A percentile compares a stretch with the other conserved stretches of the same genome.
phyloP scores from a whole-genome alignment of 176 grass and related monocot genomes.

The Areca catechu region DNA sequence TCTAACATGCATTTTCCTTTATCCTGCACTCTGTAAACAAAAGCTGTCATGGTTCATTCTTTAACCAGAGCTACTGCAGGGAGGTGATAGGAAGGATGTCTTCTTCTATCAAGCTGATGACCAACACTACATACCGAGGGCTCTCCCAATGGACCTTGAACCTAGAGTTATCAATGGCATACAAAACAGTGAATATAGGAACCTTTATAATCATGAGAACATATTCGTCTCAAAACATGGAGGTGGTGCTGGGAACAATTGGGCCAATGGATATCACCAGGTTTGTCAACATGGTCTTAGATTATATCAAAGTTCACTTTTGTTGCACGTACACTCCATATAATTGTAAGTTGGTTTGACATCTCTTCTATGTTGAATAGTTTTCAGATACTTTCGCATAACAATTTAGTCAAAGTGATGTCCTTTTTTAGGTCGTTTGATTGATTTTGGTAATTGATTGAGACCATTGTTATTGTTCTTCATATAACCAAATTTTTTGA shows the following conservation, averaged over 20 bases:
- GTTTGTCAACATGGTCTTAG: slow-evolving; percentile 16
- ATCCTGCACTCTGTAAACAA: too few species aligned
- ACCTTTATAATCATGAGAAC: slow-evolving; percentile 97
- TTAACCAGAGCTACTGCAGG: slow-evolving; percentile 30
- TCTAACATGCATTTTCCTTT: too few species aligned
- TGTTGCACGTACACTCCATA: too few species aligned
- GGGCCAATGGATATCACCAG: slow-evolving; percentile 98
- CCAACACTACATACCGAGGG: slow-evolving; percentile 92
- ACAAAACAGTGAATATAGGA: slow-evolving; percentile 88
- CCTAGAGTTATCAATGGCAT: slow-evolving; percentile 98
- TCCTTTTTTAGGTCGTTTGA: too few species aligned
- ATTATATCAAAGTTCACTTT: background rate
- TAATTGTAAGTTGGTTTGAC: too few species aligned
- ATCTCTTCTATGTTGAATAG: too few species aligned
- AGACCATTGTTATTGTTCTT: too few species aligned
- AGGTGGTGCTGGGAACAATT: slow-evolving; percentile 99
- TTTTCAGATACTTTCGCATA: too few species aligned
- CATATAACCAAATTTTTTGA: too few species aligned
- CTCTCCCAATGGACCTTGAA: slow-evolving; percentile 92
- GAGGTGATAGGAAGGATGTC: slow-evolving; percentile 95
- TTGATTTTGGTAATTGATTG: too few species aligned
- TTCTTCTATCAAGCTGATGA: slow-evolving; percentile 99
- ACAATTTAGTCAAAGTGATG: too few species aligned
- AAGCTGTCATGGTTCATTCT: too few species aligned
- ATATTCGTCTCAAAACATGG: slow-evolving; percentile 91